Evolutionary conservation across 1,139 yeast species (phyloP).

Genomic region (Geotrichum candidum): DNA sequence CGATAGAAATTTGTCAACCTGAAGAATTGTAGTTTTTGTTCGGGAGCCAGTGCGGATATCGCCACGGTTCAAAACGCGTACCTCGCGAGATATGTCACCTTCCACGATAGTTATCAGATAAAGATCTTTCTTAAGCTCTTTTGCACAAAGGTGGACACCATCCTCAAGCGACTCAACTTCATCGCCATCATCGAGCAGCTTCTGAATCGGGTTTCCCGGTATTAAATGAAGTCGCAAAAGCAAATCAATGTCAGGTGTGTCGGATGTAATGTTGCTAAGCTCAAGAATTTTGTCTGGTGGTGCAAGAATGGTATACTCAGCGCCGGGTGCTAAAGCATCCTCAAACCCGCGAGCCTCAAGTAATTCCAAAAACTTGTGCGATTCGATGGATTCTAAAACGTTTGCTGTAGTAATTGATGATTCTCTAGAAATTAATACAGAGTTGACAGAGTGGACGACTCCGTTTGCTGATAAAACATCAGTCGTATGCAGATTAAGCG

Average conservation of each 20-base stretch:
- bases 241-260: conserved; percentile 43
- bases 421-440: conserved; percentile 52
- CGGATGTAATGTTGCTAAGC: conserved; percentile 47
- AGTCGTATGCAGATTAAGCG: conserved; percentile 37
- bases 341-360: conserved; percentile 39
- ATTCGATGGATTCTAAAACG: conserved; percentile 47
- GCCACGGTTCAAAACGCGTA: conserved; percentile 60
- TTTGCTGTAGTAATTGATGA: conserved; percentile 52
- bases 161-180: conserved; percentile 41
- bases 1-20: conserved; percentile 63
- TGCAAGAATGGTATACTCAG: conserved; percentile 58
- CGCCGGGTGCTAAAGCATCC: conserved; percentile 31
- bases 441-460: conserved; percentile 66
- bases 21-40: conserved; percentile 48
- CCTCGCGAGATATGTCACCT: conserved; percentile 56
- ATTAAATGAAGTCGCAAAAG: conserved; percentile 66
- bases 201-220: conserved; percentile 45
- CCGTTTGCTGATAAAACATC: conserved; percentile 81
- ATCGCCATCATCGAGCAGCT: conserved; percentile 31
- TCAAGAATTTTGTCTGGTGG: conserved; percentile 60
- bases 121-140: conserved; percentile 30
- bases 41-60: conserved; percentile 35
- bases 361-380: conserved; percentile 43
- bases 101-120: conserved; percentile 39
- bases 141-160: conserved; percentile 42